Conservation (phyloP, 176 grass and related monocot species). For the Olyra latifolia region DNA sequence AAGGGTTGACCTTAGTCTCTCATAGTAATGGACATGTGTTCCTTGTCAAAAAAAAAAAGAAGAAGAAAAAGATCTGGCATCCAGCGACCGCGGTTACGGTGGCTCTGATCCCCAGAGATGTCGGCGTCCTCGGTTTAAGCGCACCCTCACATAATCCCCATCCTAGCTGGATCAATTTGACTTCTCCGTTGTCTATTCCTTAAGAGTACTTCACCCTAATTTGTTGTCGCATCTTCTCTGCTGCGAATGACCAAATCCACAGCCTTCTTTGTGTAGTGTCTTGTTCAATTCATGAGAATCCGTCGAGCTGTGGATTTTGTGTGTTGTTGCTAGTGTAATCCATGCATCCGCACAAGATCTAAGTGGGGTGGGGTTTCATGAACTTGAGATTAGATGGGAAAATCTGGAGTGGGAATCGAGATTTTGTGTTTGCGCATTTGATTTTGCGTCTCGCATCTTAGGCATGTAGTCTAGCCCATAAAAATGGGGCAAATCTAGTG, state of each 20-base stretch:
- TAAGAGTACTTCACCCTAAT: background rate
- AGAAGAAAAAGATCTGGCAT: background rate
- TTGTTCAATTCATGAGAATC: background rate
- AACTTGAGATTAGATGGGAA: background rate
- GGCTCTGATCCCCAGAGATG: too few relatives aligned
- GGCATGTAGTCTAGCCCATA: background rate
- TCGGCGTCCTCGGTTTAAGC: background rate
- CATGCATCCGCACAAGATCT: background rate
- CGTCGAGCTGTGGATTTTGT: background rate
- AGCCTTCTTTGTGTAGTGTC: background rate
- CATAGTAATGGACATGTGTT: too few relatives aligned
- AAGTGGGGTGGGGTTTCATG: background rate
- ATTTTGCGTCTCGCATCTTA: background rate
- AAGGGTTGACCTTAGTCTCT: too few relatives aligned
- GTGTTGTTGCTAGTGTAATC: background rate
- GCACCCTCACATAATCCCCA: background rate
- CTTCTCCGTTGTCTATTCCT: background rate
- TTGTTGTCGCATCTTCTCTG: background rate
- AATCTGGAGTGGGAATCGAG: background rate
- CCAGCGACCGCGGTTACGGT: background rate
- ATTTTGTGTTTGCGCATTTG: background rate
- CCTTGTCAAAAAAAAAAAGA: too few relatives aligned
- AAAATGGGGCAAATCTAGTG: background rate
- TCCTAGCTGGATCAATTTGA: background rate
- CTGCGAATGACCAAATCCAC: background rate